Conservation (phyloP, 768 basidiomycete species). For the Leccinum variicolor region DNA sequence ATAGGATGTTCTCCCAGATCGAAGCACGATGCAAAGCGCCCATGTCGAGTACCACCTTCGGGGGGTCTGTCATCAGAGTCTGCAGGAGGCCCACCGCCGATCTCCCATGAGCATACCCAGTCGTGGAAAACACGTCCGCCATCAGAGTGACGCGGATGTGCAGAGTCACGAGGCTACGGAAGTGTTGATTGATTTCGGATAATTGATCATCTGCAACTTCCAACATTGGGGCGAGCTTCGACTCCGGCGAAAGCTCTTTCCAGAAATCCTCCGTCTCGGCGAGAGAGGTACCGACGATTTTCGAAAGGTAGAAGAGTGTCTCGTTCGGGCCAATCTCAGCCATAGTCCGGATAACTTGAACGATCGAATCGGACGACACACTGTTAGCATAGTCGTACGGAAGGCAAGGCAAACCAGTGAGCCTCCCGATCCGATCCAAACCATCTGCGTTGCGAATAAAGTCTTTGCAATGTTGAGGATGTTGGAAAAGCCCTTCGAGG, state of each 20-base stretch:
- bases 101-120: slow-evolving; percentile 78
- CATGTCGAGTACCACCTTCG: slow-evolving; percentile 64
- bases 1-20: slow-evolving; percentile 83
- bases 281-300: slow-evolving; percentile 67
- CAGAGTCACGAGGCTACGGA: slow-evolving; percentile 70
- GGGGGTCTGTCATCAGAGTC: slow-evolving; percentile 62
- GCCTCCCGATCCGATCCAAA: slow-evolving; percentile 66
- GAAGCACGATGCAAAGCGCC: slow-evolving; percentile 79
- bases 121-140: slow-evolving; percentile 82
- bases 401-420: slow-evolving; percentile 81
- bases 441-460: slow-evolving; percentile 77
- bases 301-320: slow-evolving; percentile 66
- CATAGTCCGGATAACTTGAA: slow-evolving; percentile 86
- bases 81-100: slow-evolving; percentile 72
- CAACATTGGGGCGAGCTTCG: slow-evolving; percentile 64
- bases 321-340: slow-evolving; percentile 80
- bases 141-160: slow-evolving; percentile 80
- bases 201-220: slow-evolving; percentile 49
- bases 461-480: slow-evolving; percentile 84
- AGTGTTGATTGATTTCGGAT: slow-evolving; percentile 53
- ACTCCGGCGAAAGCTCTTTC: slow-evolving; percentile 47
- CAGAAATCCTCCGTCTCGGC: slow-evolving; percentile 71
- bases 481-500: slow-evolving; percentile 92
- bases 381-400: slow-evolving; percentile 88
- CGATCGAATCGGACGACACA: slow-evolving; percentile 80